These are phyloP conservation scores for Selenicereus undatus DNA, from an alignment of 148 eudicot species.

Conservation along the genomic window DNA sequence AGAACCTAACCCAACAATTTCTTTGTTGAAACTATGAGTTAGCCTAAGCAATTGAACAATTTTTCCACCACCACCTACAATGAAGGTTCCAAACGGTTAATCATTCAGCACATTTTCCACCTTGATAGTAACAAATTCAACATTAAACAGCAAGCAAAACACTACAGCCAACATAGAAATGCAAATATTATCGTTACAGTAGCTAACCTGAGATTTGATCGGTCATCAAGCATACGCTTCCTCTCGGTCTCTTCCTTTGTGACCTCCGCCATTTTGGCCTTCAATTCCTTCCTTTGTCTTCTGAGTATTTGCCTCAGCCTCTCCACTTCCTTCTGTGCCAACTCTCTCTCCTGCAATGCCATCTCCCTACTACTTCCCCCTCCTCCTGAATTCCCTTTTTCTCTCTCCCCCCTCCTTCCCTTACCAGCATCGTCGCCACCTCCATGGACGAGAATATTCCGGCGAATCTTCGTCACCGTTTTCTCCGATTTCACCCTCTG, in stretches of 20 bases:
- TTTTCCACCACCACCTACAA: no score
- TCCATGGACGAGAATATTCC: slow-evolving; percentile 77
- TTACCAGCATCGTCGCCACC: slow-evolving; percentile 29
- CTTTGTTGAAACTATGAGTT: background rate
- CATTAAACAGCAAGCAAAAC: background rate
- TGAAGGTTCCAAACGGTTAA: background rate
- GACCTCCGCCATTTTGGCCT: slow-evolving; percentile 86
- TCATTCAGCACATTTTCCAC: background rate
- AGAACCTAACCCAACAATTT: background rate
- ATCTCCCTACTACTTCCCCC: slow-evolving; percentile 44
- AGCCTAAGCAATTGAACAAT: background rate
- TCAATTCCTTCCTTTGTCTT: slow-evolving; percentile 85
- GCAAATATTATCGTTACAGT: no score
- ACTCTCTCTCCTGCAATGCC: slow-evolving; percentile 72
- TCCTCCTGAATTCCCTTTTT: slow-evolving; percentile 19
- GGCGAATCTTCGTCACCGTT: slow-evolving; percentile 71
- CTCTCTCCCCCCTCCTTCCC: slow-evolving; percentile 38
- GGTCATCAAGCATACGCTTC: slow-evolving; percentile 95
- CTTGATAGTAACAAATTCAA: background rate
- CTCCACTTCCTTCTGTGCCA: slow-evolving; percentile 94
- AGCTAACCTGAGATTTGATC: slow-evolving; percentile 74
- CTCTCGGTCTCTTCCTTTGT: slow-evolving; percentile 88
- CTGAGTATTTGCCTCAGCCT: slow-evolving; percentile 77
- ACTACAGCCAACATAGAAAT: background rate
- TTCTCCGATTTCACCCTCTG: slow-evolving; percentile 91